These are phyloP conservation scores for Vitis rupestris DNA, from an alignment of 164 flowering plant species.

Conservation along the genomic window DNA sequence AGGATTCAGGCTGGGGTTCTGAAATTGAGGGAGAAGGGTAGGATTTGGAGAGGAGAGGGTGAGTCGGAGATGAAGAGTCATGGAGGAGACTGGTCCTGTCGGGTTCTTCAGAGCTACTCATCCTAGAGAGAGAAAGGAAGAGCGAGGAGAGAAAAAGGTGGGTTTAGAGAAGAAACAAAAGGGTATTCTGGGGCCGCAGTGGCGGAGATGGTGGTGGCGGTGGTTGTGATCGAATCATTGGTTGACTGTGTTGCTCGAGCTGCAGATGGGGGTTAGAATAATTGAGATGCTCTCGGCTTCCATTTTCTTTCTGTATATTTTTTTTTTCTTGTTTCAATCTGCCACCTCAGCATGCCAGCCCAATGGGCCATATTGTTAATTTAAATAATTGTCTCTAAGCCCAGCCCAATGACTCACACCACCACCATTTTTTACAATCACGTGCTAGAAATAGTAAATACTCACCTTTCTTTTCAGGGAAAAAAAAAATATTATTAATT, in stretches of 20 bases:
- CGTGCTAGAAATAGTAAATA: too few species aligned
- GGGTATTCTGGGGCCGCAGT: too few species aligned
- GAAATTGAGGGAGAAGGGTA: slow-evolving; percentile 28
- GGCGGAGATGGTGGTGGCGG: slow-evolving; percentile 13
- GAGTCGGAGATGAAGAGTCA: slow-evolving; percentile 44
- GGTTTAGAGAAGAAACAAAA: neutral
- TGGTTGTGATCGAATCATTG: slow-evolving; percentile 1
- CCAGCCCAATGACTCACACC: too few species aligned
- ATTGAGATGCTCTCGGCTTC: neutral
- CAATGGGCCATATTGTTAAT: too few species aligned
- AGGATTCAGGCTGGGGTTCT: slow-evolving; percentile 18
- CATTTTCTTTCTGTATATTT: too few species aligned
- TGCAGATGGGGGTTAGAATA: neutral
- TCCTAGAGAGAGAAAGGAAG: slow-evolving; percentile 19
- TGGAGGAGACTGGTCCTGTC: slow-evolving; percentile 22
- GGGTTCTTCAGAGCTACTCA: slow-evolving; percentile 49
- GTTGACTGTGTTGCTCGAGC: neutral
- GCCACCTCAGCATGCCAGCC: too few species aligned
- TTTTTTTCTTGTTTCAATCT: too few species aligned
- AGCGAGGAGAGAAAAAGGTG: neutral
- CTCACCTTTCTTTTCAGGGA: too few species aligned
- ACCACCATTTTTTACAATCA: too few species aligned
- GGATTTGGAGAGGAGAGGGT: slow-evolving; percentile 68
- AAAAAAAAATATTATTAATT: too few species aligned
- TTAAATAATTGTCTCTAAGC: too few species aligned